Evolutionary conservation across 805 yeast species (phyloP), one percentile per base, ranked within the genome.

Genomic region (Kurtzmaniella cleridarum): DNA sequence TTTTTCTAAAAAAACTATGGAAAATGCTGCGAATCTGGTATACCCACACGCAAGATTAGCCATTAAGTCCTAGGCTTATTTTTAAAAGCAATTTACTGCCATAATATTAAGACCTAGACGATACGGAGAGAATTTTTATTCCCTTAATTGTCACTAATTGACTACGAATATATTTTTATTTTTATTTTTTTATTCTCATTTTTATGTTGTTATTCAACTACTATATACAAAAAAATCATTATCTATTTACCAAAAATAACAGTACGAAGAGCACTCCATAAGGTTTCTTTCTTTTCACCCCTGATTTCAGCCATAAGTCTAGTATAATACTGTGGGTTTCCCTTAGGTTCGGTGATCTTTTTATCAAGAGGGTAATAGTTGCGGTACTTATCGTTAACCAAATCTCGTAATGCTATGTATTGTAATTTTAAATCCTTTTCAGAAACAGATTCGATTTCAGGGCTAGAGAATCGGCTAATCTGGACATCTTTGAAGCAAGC

Each of bases 241-340:
- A 23, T 10, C 36, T 69, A 81, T 59, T 76, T 81, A 38, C 96
- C 96, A 48, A 84, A 78, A 29, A 84, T 55, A 24, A 88, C 86
- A 14, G 90, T 84, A 59, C 80, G 78, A 57, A 84, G 52, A 15
- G 93, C 95, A 30, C 78, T 64, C 38, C 75, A 57, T 37, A 82
- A 59, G 12, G 76, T 73, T 60, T 85, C 95, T 57, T 76, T 81
- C 52, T 75, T 73, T 51, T 81, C 80, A 17, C 91, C 90, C 42
- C 73, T 69, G 31, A 89, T 73, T 56, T 87, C 95, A 20, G 73
- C 69, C 60, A 82, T 48, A 38, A 89, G 69, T 52, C 93, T 73
- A 30, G 71, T 75, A 53, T 89, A 89, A 55, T 89, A 89, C 34
- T 71, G 59, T 2, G 95, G 88, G 59, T 87, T 85, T 2, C 96